phyloP scores from a whole-genome alignment of 1,139 yeast genomes.

The Nakaseomyces uthaithaninus region DNA sequence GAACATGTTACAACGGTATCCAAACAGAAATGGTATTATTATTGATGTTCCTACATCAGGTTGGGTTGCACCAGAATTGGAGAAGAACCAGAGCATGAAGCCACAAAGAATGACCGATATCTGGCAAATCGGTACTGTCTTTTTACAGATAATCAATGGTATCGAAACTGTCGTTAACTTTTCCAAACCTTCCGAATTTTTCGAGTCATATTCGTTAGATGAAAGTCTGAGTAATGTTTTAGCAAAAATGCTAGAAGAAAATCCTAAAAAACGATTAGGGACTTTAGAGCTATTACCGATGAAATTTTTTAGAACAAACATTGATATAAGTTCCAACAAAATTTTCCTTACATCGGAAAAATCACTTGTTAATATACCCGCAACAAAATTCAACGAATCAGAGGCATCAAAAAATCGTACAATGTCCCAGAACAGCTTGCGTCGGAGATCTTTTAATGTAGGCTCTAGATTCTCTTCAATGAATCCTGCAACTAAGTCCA shows the following conservation, averaged over 20 bases:
- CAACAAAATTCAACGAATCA: conserved; percentile 10
- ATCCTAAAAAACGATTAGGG: conserved; percentile 65
- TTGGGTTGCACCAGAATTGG: conserved; percentile 79
- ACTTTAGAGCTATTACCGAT: conserved; percentile 80
- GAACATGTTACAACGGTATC: conserved; percentile 49
- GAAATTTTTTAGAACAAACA: conserved; percentile 68
- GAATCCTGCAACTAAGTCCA: conserved; percentile 36
- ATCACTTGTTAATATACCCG: conserved; percentile 10
- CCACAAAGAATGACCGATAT: conserved; percentile 80
- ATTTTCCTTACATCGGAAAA: conserved; percentile 13
- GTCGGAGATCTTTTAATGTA: conserved; percentile 36
- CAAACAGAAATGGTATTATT: conserved; percentile 33
- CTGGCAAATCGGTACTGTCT: conserved; percentile 82
- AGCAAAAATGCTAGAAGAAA: conserved; percentile 52
- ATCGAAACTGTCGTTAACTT: conserved; percentile 45
- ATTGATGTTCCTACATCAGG: conserved; percentile 23
- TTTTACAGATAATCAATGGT: conserved; percentile 66
- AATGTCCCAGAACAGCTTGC: conserved; percentile 23
- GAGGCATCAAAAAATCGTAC: conserved; percentile 17
- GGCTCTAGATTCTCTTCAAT: conserved; percentile 33
- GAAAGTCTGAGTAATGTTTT: conserved; percentile 58
- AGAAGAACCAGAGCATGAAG: conserved; percentile 33
- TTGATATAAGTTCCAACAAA: conserved; percentile 32
- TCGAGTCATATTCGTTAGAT: conserved; percentile 44
- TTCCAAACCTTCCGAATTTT: conserved; percentile 54